Evolutionary conservation across 2,329 filamentous ascomycete genomes (phyloP).

Genomic region (Aspergillaceae sp.): DNA sequence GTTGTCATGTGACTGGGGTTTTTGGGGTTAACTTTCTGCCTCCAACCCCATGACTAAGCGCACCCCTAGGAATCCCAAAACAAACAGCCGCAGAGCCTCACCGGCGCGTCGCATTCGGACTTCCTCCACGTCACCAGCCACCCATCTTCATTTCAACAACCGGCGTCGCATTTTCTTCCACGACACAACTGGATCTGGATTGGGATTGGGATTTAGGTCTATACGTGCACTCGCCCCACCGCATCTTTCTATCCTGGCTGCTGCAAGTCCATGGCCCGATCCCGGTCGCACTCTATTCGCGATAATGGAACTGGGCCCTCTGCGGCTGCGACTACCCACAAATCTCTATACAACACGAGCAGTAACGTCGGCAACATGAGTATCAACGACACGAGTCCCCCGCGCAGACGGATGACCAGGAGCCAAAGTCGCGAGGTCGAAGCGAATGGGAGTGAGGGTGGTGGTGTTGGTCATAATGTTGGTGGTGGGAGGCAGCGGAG

Average conservation of each 20-base stretch:
- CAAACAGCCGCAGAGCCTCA: no score
- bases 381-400: background rate
- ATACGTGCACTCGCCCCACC: background rate
- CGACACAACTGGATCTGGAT: no score
- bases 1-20: no score
- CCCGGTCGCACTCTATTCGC: background rate
- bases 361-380: background rate
- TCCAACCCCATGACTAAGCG: background rate
- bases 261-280: background rate
- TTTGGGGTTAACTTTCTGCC: background rate
- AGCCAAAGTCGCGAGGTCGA: conserved; percentile 32
- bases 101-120: no score
- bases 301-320: background rate
- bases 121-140: no score
- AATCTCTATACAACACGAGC: background rate
- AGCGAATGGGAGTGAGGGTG: background rate
- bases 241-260: no score
- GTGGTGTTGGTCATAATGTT: background rate
- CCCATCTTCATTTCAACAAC: no score
- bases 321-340: background rate
- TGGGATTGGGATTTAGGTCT: background rate
- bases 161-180: no score
- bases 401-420: conserved; percentile 23
- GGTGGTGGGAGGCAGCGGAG: conserved; percentile 1
- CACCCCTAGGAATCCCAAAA: no score